Conservation (phyloP, 805 yeast genomes). For the Suhomyces vadensis region DNA sequence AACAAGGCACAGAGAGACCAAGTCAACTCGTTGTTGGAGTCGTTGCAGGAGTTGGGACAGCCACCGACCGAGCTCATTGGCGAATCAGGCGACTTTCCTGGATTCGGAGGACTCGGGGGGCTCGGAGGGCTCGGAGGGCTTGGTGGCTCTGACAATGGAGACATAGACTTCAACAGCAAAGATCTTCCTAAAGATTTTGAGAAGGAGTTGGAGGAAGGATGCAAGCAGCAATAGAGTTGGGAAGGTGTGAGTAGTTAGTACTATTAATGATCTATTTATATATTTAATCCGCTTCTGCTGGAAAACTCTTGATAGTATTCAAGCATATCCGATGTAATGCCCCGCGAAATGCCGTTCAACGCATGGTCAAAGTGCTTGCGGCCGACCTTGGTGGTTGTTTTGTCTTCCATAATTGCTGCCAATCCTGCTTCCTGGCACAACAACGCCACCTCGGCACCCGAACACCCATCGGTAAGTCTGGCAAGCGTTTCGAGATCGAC, state of each 20-base stretch:
- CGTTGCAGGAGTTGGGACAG: constrained; percentile 72
- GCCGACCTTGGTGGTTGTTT: constrained; percentile 53
- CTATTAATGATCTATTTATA: neutral
- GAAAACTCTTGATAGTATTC: constrained; percentile 66
- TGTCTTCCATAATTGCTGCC: constrained; percentile 84
- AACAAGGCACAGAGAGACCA: constrained; percentile 45
- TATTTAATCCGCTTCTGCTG: constrained; percentile 32
- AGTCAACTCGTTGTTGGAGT: constrained; percentile 60
- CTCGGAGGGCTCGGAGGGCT: constrained; percentile 32
- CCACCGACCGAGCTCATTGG: constrained; percentile 79
- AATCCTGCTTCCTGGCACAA: constrained; percentile 95
- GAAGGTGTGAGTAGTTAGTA: too few relatives aligned
- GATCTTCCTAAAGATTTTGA: constrained; percentile 56
- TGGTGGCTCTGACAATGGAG: constrained; percentile 29
- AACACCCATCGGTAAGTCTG: constrained; percentile 80
- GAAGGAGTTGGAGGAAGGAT: constrained; percentile 56
- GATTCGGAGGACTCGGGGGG: constrained; percentile 44
- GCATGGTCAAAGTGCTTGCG: constrained; percentile 73
- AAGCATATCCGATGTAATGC: constrained; percentile 85
- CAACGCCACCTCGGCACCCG: constrained; percentile 94
- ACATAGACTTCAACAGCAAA: constrained; percentile 49
- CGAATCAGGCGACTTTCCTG: constrained; percentile 49
- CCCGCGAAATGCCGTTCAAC: constrained; percentile 63
- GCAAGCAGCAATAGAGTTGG: constrained; percentile 43
- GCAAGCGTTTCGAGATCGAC: constrained; percentile 42